Conservation (phyloP, 2,329 filamentous ascomycete genomes). For the Hypomyces rosellus region DNA sequence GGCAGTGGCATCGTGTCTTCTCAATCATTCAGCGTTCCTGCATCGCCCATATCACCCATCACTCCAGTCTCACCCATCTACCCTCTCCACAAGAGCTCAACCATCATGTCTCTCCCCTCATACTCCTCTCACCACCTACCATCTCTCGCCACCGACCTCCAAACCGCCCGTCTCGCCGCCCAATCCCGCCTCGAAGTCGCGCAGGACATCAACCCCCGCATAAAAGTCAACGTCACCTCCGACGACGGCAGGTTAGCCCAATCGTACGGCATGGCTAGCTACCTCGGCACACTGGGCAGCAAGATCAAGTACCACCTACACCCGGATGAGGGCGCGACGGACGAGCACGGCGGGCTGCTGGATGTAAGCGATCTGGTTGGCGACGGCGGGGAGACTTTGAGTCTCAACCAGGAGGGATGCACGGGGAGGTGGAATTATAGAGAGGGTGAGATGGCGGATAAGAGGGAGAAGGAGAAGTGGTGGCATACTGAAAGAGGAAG, state of each 20-base stretch:
- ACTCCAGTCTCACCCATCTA: slow-evolving; percentile 20
- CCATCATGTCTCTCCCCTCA: slow-evolving; percentile 26
- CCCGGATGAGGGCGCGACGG: slow-evolving; percentile 50
- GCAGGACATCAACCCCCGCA: slow-evolving; percentile 41
- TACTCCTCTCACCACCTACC: slow-evolving; percentile 15
- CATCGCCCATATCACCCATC: slow-evolving; percentile 21
- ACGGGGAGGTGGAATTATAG: slow-evolving; percentile 41
- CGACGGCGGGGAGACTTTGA: slow-evolving; percentile 40
- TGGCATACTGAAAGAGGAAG: slow-evolving; percentile 44
- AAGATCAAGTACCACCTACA: slow-evolving; percentile 54
- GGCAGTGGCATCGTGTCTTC: slow-evolving; percentile 6
- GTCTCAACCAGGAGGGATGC: slow-evolving; percentile 34
- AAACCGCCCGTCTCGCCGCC: slow-evolving; percentile 53
- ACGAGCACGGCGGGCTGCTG: slow-evolving; percentile 51
- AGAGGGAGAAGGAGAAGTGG: slow-evolving; percentile 44
- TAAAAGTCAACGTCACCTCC: slow-evolving; percentile 52
- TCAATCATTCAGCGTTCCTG: slow-evolving; percentile 17
- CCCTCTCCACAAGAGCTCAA: slow-evolving; percentile 29
- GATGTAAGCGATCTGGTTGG: slow-evolving; percentile 45
- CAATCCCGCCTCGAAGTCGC: slow-evolving; percentile 59
- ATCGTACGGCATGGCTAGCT: slow-evolving; percentile 51
- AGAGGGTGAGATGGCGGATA: slow-evolving; percentile 32
- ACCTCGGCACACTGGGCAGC: slow-evolving; percentile 54
- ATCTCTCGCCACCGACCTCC: slow-evolving; percentile 38
- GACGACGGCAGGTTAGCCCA: slow-evolving; percentile 46